These are phyloP conservation scores for Vitis labrusca DNA, from an alignment of 164 flowering plant genomes.

Conservation along the genomic window DNA sequence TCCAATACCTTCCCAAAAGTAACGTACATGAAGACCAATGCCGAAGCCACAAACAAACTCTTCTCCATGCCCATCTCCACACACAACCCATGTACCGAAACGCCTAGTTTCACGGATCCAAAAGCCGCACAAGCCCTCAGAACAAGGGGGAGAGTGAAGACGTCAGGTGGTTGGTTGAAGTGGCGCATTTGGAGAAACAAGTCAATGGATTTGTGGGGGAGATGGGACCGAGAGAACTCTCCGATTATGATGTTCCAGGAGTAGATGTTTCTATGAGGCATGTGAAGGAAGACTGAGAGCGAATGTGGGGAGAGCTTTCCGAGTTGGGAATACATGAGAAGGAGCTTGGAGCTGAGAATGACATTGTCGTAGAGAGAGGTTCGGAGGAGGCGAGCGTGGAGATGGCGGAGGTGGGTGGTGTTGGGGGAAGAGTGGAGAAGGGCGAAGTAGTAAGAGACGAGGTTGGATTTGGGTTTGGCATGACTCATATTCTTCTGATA, in stretches of 20 bases:
- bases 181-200: constrained; percentile 10
- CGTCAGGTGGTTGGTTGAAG: constrained; percentile 8
- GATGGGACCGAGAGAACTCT: constrained; percentile 21
- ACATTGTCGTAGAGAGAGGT: constrained; percentile 23
- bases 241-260: constrained; percentile 25
- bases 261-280: constrained; percentile 17
- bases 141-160: constrained; percentile 35
- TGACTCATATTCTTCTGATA: no score
- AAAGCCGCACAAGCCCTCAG: constrained; percentile 29
- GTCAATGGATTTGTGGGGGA: background rate
- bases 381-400: constrained; percentile 20
- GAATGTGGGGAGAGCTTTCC: constrained; percentile 8
- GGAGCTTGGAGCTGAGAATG: constrained; percentile 21
- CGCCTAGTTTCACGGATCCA: constrained; percentile 6
- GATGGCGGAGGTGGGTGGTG: constrained; percentile 16
- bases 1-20: constrained; percentile 19
- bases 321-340: constrained; percentile 13
- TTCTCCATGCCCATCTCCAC: constrained; percentile 26
- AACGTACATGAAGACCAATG: constrained; percentile 33
- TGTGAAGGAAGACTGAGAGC: constrained; percentile 18
- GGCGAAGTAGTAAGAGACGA: background rate
- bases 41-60: constrained; percentile 25
- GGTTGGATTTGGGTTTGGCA: background rate
- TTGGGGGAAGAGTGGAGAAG: constrained; percentile 17
- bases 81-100: constrained; percentile 35